Base-by-base conservation (phyloP, 768 basidiomycete species). In the Amanita fuliginea region DNA sequence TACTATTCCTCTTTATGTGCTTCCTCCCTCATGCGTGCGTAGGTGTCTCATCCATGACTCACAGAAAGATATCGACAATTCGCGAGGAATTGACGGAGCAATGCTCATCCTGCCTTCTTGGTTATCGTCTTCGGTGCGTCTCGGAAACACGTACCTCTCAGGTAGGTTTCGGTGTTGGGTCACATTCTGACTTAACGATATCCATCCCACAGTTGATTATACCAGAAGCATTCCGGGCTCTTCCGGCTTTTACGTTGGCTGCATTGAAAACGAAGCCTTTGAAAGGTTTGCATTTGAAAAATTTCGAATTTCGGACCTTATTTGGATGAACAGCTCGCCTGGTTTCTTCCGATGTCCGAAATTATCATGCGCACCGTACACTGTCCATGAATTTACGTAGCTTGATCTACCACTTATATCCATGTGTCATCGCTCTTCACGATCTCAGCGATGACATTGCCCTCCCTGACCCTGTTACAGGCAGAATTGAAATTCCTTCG, bases 331-430 rank as follows among this genome's bases (percentile, higher is more conserved):
- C 58, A 94, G 92, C 81, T 41, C 81, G 87, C 13, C 82, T 79
- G 56, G 93, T 99, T 43, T 83, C 86, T 5, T 84, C 92, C n/a
- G 96, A 98, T 58, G 91, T 94, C 9, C 84, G 96, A 46, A 90
- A 92, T 56, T 86, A 83, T 59, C 77, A 85, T 58, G 81, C 83
- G 44, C 86, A 93, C 54, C 76, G 79, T 55, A 71, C 96, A 42
- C 74, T 80, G 53, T 77, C 80, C 0, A 78, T 83, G 71, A 71
- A 79, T 46, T 78, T 86, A 8, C 79, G 85, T 14, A 68, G 69
- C 33, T 74, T 84, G 8, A 78, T 95, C 62, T 80, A 81, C 51
- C 72, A 87, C 55, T 75, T 98, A 11, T 98, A 98, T 64, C 96
- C 96, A 5, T 77, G 81, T 18, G 68, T 98, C 52, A 68, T 97